phyloP scores from a whole-genome alignment of 2,329 filamentous ascomycete genomes.

The Colletotrichum chrysophilum region DNA sequence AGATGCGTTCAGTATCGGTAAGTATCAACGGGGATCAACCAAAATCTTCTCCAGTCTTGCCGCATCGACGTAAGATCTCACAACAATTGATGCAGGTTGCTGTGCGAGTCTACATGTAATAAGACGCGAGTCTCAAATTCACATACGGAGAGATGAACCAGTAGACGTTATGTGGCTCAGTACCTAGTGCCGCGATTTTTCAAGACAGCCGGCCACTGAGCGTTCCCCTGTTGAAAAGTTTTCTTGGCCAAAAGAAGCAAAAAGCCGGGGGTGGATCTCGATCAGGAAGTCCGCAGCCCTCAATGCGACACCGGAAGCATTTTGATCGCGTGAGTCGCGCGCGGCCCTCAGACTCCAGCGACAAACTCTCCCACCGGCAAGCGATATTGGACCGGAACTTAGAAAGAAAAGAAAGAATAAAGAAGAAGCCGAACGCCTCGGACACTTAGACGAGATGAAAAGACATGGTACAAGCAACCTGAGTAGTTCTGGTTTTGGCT shows the following conservation, averaged over 20 bases:
- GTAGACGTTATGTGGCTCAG: background rate
- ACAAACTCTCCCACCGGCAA: background rate
- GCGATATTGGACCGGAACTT: background rate
- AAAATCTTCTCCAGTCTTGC: background rate
- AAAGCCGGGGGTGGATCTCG: background rate
- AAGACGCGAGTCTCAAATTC: background rate
- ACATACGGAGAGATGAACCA: background rate
- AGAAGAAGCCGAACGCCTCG: background rate
- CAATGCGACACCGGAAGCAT: background rate
- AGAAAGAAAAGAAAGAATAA: background rate
- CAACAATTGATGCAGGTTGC: background rate
- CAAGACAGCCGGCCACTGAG: background rate
- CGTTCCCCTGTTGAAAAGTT: background rate
- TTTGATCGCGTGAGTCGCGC: background rate
- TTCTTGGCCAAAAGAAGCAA: background rate
- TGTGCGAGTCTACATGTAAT: background rate
- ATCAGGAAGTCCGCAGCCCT: background rate
- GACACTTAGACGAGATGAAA: background rate
- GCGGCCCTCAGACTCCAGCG: background rate
- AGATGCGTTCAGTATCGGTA: background rate
- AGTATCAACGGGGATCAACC: background rate
- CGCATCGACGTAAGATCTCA: accelerated
- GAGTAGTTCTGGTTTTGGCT: background rate
- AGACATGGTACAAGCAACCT: background rate
- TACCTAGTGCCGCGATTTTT: accelerated